A percentile compares a stretch with the other conserved stretches of the same genome.
Evolutionary conservation across 2,329 filamentous ascomycete genomes (phyloP).

Genomic region (Acephala macrosclerotiorum): DNA sequence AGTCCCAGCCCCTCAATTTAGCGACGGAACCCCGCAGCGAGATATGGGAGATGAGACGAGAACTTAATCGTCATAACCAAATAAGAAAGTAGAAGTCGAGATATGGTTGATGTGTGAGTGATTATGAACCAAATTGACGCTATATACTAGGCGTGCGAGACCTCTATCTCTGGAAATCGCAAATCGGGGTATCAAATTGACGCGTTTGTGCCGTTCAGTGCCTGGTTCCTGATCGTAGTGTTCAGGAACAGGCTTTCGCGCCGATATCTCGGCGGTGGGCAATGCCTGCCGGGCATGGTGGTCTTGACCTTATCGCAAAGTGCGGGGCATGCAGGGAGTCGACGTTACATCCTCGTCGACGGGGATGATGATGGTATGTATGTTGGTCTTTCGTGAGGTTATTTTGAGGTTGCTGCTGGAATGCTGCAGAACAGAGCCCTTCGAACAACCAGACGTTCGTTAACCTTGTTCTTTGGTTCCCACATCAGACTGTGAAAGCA

Average conservation of each 20-base stretch:
- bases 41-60: not conserved
- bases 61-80: not conserved
- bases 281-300: not conserved
- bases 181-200: not conserved
- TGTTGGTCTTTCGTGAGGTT: not conserved
- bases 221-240: slow-evolving; percentile 1
- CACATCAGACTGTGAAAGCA: not conserved
- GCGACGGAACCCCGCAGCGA: not conserved
- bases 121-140: not conserved
- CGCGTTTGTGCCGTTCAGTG: not conserved
- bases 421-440: no score
- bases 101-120: no score
- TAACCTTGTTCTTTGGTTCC: no score
- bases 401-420: not conserved
- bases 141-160: not conserved
- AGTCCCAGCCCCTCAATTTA: not conserved
- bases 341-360: slow-evolving; percentile 9
- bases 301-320: slow-evolving; percentile 3
- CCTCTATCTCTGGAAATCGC: not conserved
- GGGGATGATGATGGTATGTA: not conserved
- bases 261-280: not conserved
- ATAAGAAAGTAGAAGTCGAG: no score
- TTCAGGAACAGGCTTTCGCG: not conserved
- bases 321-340: slow-evolving; percentile 14
- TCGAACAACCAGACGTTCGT: no score